Conservation (phyloP, 2,329 filamentous ascomycete genomes). For the Ceratocystis harringtonii region DNA sequence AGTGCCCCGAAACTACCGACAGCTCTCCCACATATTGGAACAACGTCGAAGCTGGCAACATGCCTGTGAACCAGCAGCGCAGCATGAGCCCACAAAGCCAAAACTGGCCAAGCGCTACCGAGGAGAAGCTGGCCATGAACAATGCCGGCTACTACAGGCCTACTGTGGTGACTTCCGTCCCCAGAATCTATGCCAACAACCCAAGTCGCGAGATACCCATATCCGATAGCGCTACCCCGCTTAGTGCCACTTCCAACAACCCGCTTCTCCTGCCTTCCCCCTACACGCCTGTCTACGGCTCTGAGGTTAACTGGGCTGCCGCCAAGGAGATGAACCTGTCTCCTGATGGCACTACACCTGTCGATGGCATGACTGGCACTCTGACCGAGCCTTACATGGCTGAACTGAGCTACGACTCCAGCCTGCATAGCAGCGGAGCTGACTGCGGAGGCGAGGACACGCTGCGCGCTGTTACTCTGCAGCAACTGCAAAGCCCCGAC, state of each 20-base stretch:
- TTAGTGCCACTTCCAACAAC: not conserved
- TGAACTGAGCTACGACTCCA: conserved; percentile 10
- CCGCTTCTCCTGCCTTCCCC: conserved; percentile 2
- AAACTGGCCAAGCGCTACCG: conserved; percentile 1
- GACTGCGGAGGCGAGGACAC: conserved; percentile 16
- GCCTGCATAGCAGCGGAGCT: conserved; percentile 8
- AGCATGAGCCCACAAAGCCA: conserved; percentile 1
- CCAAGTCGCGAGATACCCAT: not conserved
- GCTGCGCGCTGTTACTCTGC: not conserved
- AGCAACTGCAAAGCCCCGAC: not conserved
- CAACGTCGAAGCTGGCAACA: conserved; percentile 11
- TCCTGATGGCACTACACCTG: not conserved
- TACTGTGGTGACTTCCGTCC: not conserved
- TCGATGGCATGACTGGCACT: not conserved
- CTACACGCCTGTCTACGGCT: not conserved
- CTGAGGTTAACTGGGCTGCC: conserved; percentile 6
- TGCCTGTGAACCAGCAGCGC: not conserved
- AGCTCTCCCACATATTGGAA: not conserved
- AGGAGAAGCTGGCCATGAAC: conserved; percentile 6
- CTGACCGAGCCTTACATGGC: conserved; percentile 11
- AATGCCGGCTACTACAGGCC: not conserved
- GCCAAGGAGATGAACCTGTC: not conserved
- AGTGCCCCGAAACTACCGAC: not conserved
- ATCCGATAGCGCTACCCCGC: not conserved
- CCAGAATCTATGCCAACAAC: not conserved